Evolutionary conservation across 2,329 filamentous ascomycete species (phyloP).

Genomic region (Fusarium falciforme): DNA sequence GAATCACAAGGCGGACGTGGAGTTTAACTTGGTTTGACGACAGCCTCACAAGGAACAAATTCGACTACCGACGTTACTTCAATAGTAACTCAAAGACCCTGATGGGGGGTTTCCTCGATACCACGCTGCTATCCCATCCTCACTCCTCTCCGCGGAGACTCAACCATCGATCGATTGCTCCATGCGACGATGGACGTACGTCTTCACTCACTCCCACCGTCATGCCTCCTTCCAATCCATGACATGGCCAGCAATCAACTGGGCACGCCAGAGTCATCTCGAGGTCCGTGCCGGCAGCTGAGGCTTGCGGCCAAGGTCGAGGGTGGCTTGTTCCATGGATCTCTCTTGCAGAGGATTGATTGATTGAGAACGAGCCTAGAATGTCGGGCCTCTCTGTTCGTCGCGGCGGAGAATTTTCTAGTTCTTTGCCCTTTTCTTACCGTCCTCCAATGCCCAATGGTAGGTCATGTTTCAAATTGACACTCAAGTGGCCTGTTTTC

Average conservation of each 20-base stretch:
- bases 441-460: neutral
- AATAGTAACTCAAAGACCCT: neutral
- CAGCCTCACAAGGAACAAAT: conserved; percentile 23
- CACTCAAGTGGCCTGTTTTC: conserved; percentile 28
- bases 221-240: neutral
- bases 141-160: neutral
- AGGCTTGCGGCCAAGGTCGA: conserved; percentile 11
- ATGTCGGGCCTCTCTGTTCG: neutral
- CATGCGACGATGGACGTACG: neutral
- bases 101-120: neutral
- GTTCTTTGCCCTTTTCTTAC: neutral
- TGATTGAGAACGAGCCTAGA: neutral
- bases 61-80: neutral
- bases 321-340: conserved; percentile 6
- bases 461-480: conserved; percentile 24
- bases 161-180: neutral
- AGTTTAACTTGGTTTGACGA: conserved; percentile 3
- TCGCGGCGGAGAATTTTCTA: neutral
- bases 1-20: conserved; percentile 8
- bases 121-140: neutral
- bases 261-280: neutral
- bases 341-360: neutral
- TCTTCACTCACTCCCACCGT: neutral
- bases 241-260: neutral
- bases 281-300: conserved; percentile 22